Base-by-base conservation (phyloP, 164 flowering plant species). In the Litsea cubeba region DNA sequence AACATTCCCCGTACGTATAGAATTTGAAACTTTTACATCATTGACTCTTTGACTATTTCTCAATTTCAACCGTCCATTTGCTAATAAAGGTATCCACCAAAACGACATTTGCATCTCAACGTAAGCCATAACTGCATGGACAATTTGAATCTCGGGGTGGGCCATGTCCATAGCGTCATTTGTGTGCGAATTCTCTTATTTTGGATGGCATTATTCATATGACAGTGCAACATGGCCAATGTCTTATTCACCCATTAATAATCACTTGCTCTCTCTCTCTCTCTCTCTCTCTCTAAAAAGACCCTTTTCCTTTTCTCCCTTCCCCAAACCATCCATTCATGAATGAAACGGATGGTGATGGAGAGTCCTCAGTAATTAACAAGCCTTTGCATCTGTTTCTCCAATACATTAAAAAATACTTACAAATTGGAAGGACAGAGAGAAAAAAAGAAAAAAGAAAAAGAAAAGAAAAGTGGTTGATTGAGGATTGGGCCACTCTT, bases 231-330 rank as follows among this genome's bases (percentile, higher is more conserved):
- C 74, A 74, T 50, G 71, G 51, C 68, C 73, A 23, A 71, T 66
- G 75, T 74, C 80, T 70, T 32, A 74, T 71, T 78, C 75, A 71
- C 77, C 64, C 77, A 71, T 74, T 76, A 78, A 80, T 74, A 63
- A 79, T 77, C 78, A 7, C 74, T 77, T 77, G 72, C 83, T 2
- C 46, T 5, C 10, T 40, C 78, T 12, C 76, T 77, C 76, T 74
- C 83, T 2, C 83, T 2, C 46, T 5, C 10, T 40, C 46, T 5
- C 46, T 40, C 46, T 40, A 40, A 76, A 24, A 75, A 74, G 81
- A 75, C 80, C 74, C 73, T 77, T 77, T 71, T 80, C 82, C 58
- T 60, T 70, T 63, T 73, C 76, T 65, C 72, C 77, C 72, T 78
- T 78, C 76, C 67, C 40, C 71, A 25, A 50, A 28, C 11, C 22